Evolutionary conservation across 2,329 filamentous ascomycete species (phyloP), one percentile per base, ranked within the genome.

Genomic region (Aspergillus tanneri): DNA sequence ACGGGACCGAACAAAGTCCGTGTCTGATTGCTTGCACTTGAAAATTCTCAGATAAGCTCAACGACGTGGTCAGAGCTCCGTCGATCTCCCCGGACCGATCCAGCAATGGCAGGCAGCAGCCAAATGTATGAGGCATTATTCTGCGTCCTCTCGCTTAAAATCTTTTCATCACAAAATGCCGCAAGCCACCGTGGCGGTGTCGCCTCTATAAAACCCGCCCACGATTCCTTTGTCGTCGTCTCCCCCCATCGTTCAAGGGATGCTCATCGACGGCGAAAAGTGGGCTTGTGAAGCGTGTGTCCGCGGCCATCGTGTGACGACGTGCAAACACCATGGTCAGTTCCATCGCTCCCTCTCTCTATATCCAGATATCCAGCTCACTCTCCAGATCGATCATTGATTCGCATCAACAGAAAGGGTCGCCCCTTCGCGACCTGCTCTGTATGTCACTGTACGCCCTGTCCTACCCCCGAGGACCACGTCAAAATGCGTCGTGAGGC

Each of bases 251-350:
- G 39, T 41, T 43, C 41, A 55, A 65, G 63, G 62, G 52, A 91
- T 90, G 87, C 79, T 90, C 70, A 88, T 90, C 74, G 85, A 95
- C 80, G 90, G 91, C 71, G 89, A 95, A 77, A 97, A 96, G 79
- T 96, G 83, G 78, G 92, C 92, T 71, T 97, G 92, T 78, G 88
- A 95, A 76, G 90, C 90, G 74, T 96, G 92, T 75, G 90, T 97
- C 68, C 87, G 92, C 73, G 92, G 92, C 64, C 92, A 97, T 76
- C 88, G 92, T 69, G 92, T 96, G 68, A 95, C 90, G 81, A 95
- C 91, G 68, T 97, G 92, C 77, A 90, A 91, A 73, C 92, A 97
- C 74, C 81, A 84, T 72, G 89, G 90, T 95, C 81, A 44, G 25
- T 25, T n/a, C n/a, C n/a, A 5, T 28, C 11, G 22, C 41, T 52